Conservation (phyloP, 345 rosid species). For the Diplotaxis tenuifolia region DNA sequence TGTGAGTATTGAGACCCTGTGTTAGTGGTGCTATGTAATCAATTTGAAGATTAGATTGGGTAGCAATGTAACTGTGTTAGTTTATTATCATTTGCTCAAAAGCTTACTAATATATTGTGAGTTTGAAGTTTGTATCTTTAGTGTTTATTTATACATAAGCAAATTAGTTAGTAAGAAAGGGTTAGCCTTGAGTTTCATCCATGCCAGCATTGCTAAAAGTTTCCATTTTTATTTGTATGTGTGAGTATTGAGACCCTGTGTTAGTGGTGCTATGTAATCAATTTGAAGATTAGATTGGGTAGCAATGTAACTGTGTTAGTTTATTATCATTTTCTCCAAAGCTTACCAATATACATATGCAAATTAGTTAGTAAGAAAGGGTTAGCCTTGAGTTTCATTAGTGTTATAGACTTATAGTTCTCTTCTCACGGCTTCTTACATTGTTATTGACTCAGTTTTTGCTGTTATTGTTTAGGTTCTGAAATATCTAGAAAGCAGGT, state of each 20-base stretch:
- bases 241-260: background rate
- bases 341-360: background rate
- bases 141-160: background rate
- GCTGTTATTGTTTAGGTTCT: slow-evolving; percentile 40
- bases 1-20: background rate
- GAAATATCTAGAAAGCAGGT: slow-evolving; percentile 64
- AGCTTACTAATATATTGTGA: too few relatives aligned
- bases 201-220: background rate
- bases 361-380: background rate
- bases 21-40: background rate
- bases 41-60: background rate
- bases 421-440: background rate
- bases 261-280: background rate
- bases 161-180: background rate
- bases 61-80: slow-evolving; percentile 9
- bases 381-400: background rate
- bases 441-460: background rate
- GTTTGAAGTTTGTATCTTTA: background rate
- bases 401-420: background rate
- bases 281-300: background rate
- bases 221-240: background rate
- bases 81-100: too few relatives aligned
- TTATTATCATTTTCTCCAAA: too few relatives aligned
- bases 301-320: slow-evolving; percentile 6
- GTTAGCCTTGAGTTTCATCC: slow-evolving; percentile 13